Evolutionary conservation across 108 stramenopile genomes (phyloP).

Genomic region (Licmophora abbreviata): DNA sequence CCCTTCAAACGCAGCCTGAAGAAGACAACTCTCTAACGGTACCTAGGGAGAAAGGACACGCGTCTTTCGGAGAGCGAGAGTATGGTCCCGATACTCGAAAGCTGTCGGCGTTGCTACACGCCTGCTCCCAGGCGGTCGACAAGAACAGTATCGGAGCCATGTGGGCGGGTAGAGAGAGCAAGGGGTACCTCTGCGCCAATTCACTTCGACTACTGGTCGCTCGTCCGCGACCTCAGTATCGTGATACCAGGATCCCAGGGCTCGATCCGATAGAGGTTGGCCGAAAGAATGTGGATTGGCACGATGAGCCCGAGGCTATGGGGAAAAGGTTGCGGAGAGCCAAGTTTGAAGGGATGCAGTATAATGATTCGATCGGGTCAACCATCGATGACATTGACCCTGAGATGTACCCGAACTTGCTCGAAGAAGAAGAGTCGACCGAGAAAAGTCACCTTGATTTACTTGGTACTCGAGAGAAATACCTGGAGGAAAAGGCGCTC

Average conservation of each 20-base stretch:
- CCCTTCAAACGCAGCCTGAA: neutral
- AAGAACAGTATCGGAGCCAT: slow-evolving; percentile 65
- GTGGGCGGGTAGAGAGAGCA: slow-evolving; percentile 68
- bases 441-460: slow-evolving; percentile 2
- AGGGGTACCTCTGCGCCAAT: slow-evolving; percentile 69
- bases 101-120: slow-evolving; percentile 48
- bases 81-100: slow-evolving; percentile 68
- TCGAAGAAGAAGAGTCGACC: slow-evolving; percentile 21
- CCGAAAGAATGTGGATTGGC: slow-evolving; percentile 27
- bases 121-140: slow-evolving; percentile 64
- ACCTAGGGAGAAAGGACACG: neutral
- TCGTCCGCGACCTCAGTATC: slow-evolving; percentile 45
- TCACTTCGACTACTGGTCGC: slow-evolving; percentile 59
- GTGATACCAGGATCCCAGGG: slow-evolving; percentile 56
- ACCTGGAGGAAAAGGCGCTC: slow-evolving; percentile 3
- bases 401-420: slow-evolving; percentile 3
- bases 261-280: slow-evolving; percentile 41
- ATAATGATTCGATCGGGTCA: neutral
- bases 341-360: slow-evolving; percentile 18
- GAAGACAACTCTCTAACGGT: neutral
- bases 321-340: slow-evolving; percentile 4
- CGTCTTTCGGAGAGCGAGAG: slow-evolving; percentile 48
- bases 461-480: neutral
- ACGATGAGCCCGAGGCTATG: slow-evolving; percentile 12
- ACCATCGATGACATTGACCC: slow-evolving; percentile 8